Conservation (phyloP, 148 eudicot genomes). For the Rhododendron ferrugineum region DNA sequence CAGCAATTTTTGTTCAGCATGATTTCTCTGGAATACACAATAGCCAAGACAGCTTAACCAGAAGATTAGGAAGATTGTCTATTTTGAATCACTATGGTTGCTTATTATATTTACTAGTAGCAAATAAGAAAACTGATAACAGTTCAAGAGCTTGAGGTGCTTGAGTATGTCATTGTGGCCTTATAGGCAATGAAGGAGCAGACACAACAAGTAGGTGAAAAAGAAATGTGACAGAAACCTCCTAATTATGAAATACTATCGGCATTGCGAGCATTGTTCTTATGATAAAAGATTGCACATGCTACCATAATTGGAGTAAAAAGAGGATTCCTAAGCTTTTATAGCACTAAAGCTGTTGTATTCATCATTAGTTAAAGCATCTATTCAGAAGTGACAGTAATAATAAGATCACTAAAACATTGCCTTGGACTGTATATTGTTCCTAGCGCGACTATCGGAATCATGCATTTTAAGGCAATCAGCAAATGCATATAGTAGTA, state of each 20-base stretch:
- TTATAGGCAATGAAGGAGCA: background rate
- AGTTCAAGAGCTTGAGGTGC: background rate
- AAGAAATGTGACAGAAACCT: background rate
- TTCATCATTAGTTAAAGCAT: background rate
- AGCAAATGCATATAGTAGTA: background rate
- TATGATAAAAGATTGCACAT: background rate
- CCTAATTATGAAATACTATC: background rate
- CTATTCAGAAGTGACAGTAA: background rate
- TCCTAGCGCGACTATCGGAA: background rate
- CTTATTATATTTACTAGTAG: background rate
- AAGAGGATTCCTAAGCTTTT: background rate
- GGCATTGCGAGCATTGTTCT: background rate
- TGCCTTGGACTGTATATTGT: background rate
- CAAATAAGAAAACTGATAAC: background rate
- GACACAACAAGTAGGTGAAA: background rate
- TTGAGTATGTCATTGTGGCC: background rate
- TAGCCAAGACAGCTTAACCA: background rate
- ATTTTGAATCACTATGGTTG: background rate
- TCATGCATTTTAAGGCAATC: background rate
- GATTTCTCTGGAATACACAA: constrained; percentile 43
- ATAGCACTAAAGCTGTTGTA: background rate
- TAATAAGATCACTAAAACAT: background rate
- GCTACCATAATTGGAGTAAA: background rate
- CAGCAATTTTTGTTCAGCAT: constrained; percentile 42
- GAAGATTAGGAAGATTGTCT: background rate